Evolutionary conservation across 1,284 basidiomycete genomes (phyloP).

Genomic region (Volvariella surrecta): DNA sequence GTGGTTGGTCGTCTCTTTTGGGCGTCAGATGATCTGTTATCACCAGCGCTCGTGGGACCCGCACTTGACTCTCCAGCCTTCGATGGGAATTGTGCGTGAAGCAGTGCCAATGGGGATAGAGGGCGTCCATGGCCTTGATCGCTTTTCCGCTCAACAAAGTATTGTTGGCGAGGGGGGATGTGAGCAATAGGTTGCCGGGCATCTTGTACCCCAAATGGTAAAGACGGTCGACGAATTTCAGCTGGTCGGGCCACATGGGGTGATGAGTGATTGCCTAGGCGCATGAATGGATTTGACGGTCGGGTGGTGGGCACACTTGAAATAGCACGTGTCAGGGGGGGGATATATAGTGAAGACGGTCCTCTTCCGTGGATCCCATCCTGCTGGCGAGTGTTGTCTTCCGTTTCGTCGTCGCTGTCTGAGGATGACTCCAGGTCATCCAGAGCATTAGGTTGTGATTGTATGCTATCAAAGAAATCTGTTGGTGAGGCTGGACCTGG

Average conservation of each 20-base stretch:
- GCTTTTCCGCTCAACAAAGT: slow-evolving; percentile 29
- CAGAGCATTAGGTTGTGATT: slow-evolving; percentile 60
- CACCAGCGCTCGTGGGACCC: slow-evolving; percentile 6
- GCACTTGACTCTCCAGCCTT: slow-evolving; percentile 11
- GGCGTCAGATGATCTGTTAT: slow-evolving; percentile 16
- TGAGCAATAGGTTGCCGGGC: slow-evolving; percentile 28
- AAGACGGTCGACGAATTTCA: slow-evolving; percentile 15
- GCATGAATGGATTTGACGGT: slow-evolving; percentile 26
- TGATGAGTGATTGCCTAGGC: slow-evolving; percentile 37
- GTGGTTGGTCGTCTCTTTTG: slow-evolving; percentile 19
- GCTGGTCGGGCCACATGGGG: slow-evolving; percentile 27
- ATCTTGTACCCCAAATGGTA: slow-evolving; percentile 15
- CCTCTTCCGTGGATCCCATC: slow-evolving; percentile 8
- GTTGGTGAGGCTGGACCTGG: slow-evolving; percentile 55
- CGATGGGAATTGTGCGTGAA: slow-evolving; percentile 23
- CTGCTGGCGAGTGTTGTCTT: slow-evolving; percentile 13
- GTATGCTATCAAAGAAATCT: slow-evolving; percentile 68
- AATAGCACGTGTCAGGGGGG: slow-evolving; percentile 25
- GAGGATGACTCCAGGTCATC: slow-evolving; percentile 57
- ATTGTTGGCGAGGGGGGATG: slow-evolving; percentile 24
- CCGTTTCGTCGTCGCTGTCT: slow-evolving; percentile 34
- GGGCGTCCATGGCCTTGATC: slow-evolving; percentile 27
- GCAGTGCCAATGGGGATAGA: slow-evolving; percentile 31
- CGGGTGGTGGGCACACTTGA: slow-evolving; percentile 23
- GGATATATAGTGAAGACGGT: slow-evolving; percentile 20